Evolutionary conservation across 164 flowering plant genomes (phyloP), one percentile per base, ranked within the genome.

Genomic region (Houttuynia cordata): DNA sequence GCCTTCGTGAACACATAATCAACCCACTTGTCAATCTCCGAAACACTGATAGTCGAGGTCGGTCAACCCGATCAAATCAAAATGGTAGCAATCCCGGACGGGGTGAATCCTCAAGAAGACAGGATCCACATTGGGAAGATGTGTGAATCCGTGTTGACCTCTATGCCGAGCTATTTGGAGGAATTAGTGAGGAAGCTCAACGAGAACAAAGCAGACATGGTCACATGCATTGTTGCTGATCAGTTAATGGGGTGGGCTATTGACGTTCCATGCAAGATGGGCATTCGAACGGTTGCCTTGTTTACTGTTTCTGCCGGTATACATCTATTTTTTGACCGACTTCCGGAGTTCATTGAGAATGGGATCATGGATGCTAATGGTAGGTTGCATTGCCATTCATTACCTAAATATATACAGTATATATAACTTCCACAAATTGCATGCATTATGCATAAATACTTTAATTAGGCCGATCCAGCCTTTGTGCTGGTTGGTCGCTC

Each of bases 31-130:
- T n/a, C 51, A 0, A 22, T 67, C 1, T 4, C 51, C 57, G 52
- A 56, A 1, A 51, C 66, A 2, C 23, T 15, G 57, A 25, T 8
- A 41, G 45, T 13, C 8, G 45, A 41, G 3, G 45, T 8, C 8
- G 45, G 8, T 41, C 10, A 41, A 41, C 25, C 37, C 0, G 24
- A 21, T 47, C 34, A 12, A 19, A 51, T 68, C 20, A 50, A 19
- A 10, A 21, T 70, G 15, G 70, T 59, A 50, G 12, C 69, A 10
- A 47, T 70, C 51, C 59, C 73, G 21, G 73, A 70, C 39, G 69
- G 73, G 4, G 13, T 66, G 39, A 47, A 10, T 15, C 45, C 53
- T 0, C 59, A 50, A 12, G 65, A 64, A 0, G 73, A 70, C n/a
- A 42, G 69, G 20, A 47, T 45, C 8, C 65, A 69, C 49, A 19